phyloP scores from a whole-genome alignment of 78 protist genomes.

The Thecamonas trahens region DNA sequence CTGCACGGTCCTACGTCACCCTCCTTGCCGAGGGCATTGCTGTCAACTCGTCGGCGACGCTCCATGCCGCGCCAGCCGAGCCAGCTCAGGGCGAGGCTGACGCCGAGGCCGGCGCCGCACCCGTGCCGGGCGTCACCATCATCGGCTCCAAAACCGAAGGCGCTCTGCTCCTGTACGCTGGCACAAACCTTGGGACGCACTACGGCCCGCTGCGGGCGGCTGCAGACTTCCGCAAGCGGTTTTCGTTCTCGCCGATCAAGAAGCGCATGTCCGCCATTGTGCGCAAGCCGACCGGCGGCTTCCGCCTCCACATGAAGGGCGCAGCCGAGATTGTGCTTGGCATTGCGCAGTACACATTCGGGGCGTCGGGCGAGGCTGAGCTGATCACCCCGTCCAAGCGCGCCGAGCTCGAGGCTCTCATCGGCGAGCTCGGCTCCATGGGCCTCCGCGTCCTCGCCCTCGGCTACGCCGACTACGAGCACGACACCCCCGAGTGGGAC shows the following conservation, averaged over 20 bases:
- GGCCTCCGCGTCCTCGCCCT: constrained; percentile 78
- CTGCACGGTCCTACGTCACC: not conserved
- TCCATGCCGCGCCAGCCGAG: constrained; percentile 22
- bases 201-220: not conserved
- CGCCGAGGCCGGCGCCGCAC: constrained; percentile 10
- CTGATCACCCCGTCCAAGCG: too few species aligned
- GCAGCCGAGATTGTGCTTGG: constrained; percentile 72
- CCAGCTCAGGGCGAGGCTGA: constrained; percentile 6
- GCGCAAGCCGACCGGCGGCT: constrained; percentile 20
- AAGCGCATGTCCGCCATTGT: constrained; percentile 57
- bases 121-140: not conserved
- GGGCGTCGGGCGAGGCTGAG: too few species aligned
- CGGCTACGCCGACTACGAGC: constrained; percentile 27
- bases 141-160: constrained; percentile 67
- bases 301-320: constrained; percentile 72
- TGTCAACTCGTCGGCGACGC: constrained; percentile 43
- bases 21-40: constrained; percentile 6
- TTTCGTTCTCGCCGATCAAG: constrained; percentile 70
- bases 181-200: not conserved
- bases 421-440: constrained; percentile 40
- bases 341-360: not conserved
- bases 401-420: not conserved
- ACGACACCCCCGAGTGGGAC: not conserved
- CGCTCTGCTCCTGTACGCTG: constrained; percentile 35
- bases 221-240: constrained; percentile 5